These are phyloP conservation scores for Aureobasidium lini DNA, from an alignment of 2,329 filamentous ascomycete genomes.

Conservation along the genomic window DNA sequence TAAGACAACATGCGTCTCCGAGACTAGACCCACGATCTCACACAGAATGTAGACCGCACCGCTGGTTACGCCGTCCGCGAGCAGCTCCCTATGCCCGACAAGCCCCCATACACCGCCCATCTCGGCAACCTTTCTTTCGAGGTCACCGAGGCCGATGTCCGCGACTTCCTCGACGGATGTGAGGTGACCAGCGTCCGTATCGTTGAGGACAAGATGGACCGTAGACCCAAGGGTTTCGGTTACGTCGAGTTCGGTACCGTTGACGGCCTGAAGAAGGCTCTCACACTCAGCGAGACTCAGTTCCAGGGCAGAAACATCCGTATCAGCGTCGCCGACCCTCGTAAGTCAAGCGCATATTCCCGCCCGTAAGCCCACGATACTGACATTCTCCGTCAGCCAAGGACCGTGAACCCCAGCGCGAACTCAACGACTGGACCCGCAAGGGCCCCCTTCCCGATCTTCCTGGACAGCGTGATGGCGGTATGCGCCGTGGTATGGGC, in stretches of 20 bases:
- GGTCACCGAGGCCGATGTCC: conserved; percentile 73
- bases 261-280: conserved; percentile 85
- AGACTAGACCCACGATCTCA: background rate
- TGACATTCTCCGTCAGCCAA: conserved; percentile 55
- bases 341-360: conserved; percentile 52
- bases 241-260: conserved; percentile 89
- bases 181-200: conserved; percentile 86
- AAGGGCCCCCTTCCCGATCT: conserved; percentile 80
- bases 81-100: conserved; percentile 75
- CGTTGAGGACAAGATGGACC: conserved; percentile 90
- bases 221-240: conserved; percentile 94
- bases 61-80: conserved; percentile 50
- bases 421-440: conserved; percentile 85
- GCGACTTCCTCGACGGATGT: conserved; percentile 77
- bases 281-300: conserved; percentile 70
- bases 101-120: conserved; percentile 92
- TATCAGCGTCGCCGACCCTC: conserved; percentile 93
- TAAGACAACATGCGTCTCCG: background rate
- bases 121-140: conserved; percentile 96
- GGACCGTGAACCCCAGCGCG: conserved; percentile 72
- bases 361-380: background rate
- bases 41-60: conserved; percentile 25
- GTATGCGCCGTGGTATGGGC: conserved; percentile 46
- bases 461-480: conserved; percentile 42
- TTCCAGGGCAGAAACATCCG: conserved; percentile 87